Evolutionary conservation across 2,329 filamentous ascomycete species (phyloP), one percentile per base, ranked within the genome.

Genomic region (Parastagonospora avenae): DNA sequence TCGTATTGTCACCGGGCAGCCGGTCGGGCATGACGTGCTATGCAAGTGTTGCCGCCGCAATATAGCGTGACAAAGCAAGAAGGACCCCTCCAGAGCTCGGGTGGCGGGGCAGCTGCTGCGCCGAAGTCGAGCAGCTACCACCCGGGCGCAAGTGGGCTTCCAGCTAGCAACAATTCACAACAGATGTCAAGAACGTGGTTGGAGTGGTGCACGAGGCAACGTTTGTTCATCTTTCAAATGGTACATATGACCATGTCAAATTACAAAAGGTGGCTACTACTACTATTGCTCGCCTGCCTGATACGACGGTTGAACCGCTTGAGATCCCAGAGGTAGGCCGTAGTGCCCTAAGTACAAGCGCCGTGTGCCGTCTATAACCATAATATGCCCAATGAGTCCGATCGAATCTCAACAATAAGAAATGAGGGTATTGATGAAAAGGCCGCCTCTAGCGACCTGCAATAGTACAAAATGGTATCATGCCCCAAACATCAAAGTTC

Each of bases 401-500:
- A 32, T 29, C 30, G 31, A n/a, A 27, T 31, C 32, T 28, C 8
- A 39, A 36, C 41, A 24, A 50, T 29, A 35, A 47, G 31, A 55
- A 68, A 62, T 37, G 54, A 57, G 51, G 58, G 51, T 55, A 58
- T 52, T 51, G 60, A 55, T 48, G 27, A 11, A 56, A 46, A 55
- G 57, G 54, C 53, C 51, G 54, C 50, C 40, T 41, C 46, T 46
- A 49, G 48, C 56, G 60, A 57, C 57, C 42, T 50, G 52, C 49
- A 48, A 64, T 52, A 62, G 52, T 66, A 63, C 62, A 65, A 52
- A 55, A 46, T 66, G 59, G 60, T 60, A 67, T 68, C 57, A 66
- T 38, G 47, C 48, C 55, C 32, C 46, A 59, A 60, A 54, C 30
- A 45, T 49, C 48, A 27, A 37, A 52, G 47, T 15, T 42, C 43